A percentile compares a stretch with the other conserved stretches of the same genome.
These are phyloP conservation scores for Cryomyces minteri DNA, from an alignment of 495 filamentous ascomycete genomes.

Conservation along the genomic window DNA sequence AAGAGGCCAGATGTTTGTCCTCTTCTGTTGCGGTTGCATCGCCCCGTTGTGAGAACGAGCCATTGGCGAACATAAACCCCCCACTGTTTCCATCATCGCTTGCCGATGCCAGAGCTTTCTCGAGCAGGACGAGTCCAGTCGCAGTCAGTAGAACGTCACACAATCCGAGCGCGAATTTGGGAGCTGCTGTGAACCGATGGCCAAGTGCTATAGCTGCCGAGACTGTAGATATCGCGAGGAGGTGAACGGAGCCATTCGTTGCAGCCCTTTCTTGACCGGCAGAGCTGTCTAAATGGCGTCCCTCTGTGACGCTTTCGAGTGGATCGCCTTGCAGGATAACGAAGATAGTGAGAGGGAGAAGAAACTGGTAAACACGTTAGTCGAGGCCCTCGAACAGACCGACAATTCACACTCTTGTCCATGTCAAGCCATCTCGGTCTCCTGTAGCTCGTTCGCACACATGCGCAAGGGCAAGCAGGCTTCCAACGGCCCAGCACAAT, in stretches of 20 bases:
- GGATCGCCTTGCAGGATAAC: background rate
- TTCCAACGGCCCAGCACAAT: constrained; percentile 13
- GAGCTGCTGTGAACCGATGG: background rate
- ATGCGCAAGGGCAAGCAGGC: constrained; percentile 13
- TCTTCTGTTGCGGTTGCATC: background rate
- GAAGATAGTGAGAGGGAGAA: constrained; percentile 1
- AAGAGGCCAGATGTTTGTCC: background rate
- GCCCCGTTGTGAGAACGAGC: constrained; percentile 5
- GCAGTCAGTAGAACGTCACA: constrained; percentile 2
- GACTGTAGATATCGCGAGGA: constrained; percentile 1
- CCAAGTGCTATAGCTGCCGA: constrained; percentile 3
- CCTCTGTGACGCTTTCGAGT: background rate
- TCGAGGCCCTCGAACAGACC: constrained; percentile 1
- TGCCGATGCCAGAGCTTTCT: background rate
- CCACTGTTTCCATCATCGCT: background rate
- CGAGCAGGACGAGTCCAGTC: background rate
- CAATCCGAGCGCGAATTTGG: background rate
- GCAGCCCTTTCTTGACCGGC: background rate
- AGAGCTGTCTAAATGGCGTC: background rate
- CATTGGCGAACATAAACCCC: constrained; percentile 12
- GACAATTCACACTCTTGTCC: constrained; percentile 12
- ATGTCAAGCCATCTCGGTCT: constrained; percentile 14
- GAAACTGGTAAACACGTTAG: constrained; percentile 1
- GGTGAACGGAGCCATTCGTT: background rate
- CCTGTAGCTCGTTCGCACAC: constrained; percentile 16